Evolutionary conservation across 208 protist genomes (phyloP).

Genomic region (Lotmaria passim): DNA sequence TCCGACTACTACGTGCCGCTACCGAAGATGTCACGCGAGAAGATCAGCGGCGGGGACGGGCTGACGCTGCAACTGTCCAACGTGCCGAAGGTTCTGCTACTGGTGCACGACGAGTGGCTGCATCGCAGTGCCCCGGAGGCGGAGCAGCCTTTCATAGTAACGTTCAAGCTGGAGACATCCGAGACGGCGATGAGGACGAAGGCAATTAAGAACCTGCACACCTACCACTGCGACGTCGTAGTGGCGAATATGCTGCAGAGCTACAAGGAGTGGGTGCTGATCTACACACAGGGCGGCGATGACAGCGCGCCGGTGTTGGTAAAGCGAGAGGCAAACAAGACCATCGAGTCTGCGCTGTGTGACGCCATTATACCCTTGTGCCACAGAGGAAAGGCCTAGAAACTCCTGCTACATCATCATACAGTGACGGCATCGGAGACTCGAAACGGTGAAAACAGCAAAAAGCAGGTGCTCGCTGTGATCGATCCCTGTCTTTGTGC

Average conservation of each 20-base stretch:
- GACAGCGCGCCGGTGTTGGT: constrained; percentile 41
- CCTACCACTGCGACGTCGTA: constrained; percentile 75
- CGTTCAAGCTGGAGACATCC: constrained; percentile 87
- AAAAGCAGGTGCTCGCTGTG: no score
- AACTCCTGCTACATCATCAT: no score
- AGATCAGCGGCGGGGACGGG: constrained; percentile 81
- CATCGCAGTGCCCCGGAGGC: constrained; percentile 26
- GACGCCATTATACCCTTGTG: constrained; percentile 53
- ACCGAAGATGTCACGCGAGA: constrained; percentile 51
- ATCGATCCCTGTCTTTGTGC: no score
- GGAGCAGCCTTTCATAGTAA: constrained; percentile 53
- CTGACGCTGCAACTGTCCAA: constrained; percentile 66
- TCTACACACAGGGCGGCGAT: constrained; percentile 54
- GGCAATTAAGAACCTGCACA: constrained; percentile 67
- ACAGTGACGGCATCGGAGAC: no score
- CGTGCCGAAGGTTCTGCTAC: constrained; percentile 75
- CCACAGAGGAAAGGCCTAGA: no score
- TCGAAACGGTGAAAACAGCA: no score
- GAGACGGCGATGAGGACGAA: constrained; percentile 71
- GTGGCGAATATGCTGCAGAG: constrained; percentile 86
- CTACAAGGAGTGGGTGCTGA: constrained; percentile 76
- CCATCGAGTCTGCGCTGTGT: constrained; percentile 61
- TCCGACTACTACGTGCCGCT: constrained; percentile 88
- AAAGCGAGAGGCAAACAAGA: constrained; percentile 33
- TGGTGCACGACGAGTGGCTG: constrained; percentile 65